A percentile compares a stretch with the other conserved stretches of the same genome.
Evolutionary conservation across 2,329 filamentous ascomycete species (phyloP).

Genomic region (Venturia aucupariae): DNA sequence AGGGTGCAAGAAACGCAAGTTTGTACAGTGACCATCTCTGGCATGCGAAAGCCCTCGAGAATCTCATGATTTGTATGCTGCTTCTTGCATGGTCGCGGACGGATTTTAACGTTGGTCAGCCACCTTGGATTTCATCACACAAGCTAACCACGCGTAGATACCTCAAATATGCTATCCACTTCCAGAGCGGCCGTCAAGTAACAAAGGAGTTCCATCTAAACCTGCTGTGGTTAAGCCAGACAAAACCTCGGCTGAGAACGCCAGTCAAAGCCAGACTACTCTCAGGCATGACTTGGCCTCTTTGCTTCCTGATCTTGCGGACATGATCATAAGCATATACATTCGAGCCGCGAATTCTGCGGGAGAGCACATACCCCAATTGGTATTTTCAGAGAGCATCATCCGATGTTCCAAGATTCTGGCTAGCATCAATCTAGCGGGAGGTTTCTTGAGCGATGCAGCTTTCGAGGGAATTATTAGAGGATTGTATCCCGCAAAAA

Average conservation of each 20-base stretch:
- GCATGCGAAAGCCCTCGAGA: slow-evolving; percentile 91
- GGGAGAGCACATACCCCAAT: slow-evolving; percentile 59
- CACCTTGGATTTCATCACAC: slow-evolving; percentile 31
- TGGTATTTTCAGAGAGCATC: slow-evolving; percentile 63
- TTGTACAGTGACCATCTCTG: slow-evolving; percentile 86
- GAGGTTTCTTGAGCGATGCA: slow-evolving; percentile 52
- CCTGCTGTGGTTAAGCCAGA: background rate
- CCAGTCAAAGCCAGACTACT: background rate
- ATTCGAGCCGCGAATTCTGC: slow-evolving; percentile 53
- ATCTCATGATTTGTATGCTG: slow-evolving; percentile 72
- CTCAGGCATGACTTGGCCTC: slow-evolving; percentile 41
- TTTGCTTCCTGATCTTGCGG: slow-evolving; percentile 63
- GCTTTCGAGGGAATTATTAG: slow-evolving; percentile 41
- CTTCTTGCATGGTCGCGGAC: slow-evolving; percentile 76
- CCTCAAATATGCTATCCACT: slow-evolving; percentile 44
- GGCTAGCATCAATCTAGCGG: slow-evolving; percentile 55
- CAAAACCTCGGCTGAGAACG: slow-evolving; percentile 17
- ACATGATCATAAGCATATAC: slow-evolving; percentile 66
- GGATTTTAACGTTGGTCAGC: slow-evolving; percentile 52
- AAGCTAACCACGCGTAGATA: slow-evolving; percentile 27
- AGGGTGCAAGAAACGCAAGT: slow-evolving; percentile 68
- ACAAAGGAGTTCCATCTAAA: slow-evolving; percentile 21
- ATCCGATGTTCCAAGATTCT: slow-evolving; percentile 66
- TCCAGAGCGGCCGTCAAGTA: slow-evolving; percentile 36
- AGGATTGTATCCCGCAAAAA: slow-evolving; percentile 31